Evolutionary conservation across 805 yeast genomes (phyloP).

Genomic region (Zygosaccharomyces pseudorouxii): DNA sequence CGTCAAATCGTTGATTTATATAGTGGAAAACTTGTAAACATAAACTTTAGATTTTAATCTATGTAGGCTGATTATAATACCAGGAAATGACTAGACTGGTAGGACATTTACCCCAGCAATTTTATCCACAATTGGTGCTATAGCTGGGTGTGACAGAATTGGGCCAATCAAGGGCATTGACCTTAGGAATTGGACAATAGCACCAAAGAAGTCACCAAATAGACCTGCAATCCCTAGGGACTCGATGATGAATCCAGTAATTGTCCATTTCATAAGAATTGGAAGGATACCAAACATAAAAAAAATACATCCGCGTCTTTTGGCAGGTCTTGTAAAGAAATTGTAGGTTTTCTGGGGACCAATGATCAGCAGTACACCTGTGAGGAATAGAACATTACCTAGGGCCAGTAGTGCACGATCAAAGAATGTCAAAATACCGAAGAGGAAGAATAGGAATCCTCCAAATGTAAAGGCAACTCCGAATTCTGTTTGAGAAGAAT

Average conservation of each 20-base stretch:
- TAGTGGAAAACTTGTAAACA: no score
- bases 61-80: no score
- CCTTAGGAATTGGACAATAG: conserved; percentile 79
- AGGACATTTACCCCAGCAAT: conserved; percentile 63
- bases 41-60: no score
- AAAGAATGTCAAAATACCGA: conserved; percentile 82
- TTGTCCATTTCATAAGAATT: conserved; percentile 71
- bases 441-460: conserved; percentile 66
- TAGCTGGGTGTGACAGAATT: conserved; percentile 66
- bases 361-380: conserved; percentile 81
- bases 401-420: conserved; percentile 85
- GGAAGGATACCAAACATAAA: conserved; percentile 70
- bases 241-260: conserved; percentile 81
- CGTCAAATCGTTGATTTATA: no score
- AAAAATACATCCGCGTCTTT: conserved; percentile 80
- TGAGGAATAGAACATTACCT: conserved; percentile 74
- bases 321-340: conserved; percentile 83
- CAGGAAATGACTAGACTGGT: conserved; percentile 44
- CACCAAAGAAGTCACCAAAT: conserved; percentile 91
- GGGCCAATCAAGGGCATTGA: conserved; percentile 88
- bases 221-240: conserved; percentile 83
- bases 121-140: conserved; percentile 71
- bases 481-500: conserved; percentile 47
- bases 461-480: conserved; percentile 92
- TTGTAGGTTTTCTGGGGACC: conserved; percentile 79